Percentiles rank a stretch among this genome's conserved stretches.
Conservation (phyloP, 1,139 yeast genomes). For the Zygoascus sp. region DNA sequence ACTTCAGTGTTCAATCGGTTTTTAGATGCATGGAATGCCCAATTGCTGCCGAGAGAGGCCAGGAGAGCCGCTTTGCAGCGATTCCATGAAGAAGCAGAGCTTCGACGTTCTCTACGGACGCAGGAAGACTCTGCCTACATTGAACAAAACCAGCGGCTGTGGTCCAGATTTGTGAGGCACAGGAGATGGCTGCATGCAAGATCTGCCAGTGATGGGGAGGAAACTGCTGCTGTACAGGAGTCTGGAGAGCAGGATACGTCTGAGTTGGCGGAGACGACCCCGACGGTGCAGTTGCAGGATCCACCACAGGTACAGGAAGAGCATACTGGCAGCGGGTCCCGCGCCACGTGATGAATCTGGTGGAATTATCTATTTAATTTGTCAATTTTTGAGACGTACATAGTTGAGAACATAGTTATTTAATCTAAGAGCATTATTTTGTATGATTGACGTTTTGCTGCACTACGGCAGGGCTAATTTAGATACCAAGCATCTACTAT, state of each 20-base stretch:
- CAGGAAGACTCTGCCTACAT: slow-evolving; percentile 16
- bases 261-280: not conserved
- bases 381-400: too few species aligned
- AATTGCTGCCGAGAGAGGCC: slow-evolving; percentile 33
- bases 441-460: too few species aligned
- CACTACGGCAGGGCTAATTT: too few species aligned
- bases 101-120: slow-evolving; percentile 26
- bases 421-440: too few species aligned
- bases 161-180: slow-evolving; percentile 27
- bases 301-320: too few species aligned
- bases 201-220: not conserved
- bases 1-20: slow-evolving; percentile 31
- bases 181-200: slow-evolving; percentile 19
- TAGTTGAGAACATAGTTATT: too few species aligned
- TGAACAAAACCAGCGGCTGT: slow-evolving; percentile 24
- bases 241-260: not conserved
- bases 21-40: slow-evolving; percentile 36
- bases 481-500: too few species aligned
- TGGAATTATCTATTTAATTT: too few species aligned
- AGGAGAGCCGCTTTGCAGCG: slow-evolving; percentile 31
- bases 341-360: too few species aligned
- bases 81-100: slow-evolving; percentile 32
- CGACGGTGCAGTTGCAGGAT: too few species aligned
- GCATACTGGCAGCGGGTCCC: too few species aligned
- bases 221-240: not conserved